phyloP scores from a whole-genome alignment of 78 protist genomes.

The Planoprotostelium fungivorum region DNA sequence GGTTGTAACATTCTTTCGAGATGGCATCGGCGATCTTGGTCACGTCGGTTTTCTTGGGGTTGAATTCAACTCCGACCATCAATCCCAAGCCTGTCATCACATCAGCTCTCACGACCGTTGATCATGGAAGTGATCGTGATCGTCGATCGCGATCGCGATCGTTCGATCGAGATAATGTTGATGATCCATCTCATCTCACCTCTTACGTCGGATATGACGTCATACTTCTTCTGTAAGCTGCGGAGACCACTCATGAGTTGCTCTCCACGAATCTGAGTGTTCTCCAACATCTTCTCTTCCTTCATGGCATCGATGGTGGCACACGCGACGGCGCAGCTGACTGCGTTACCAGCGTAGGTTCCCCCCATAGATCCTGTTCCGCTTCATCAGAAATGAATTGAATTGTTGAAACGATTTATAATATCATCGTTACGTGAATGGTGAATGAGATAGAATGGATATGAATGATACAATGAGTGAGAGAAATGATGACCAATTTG shows the following conservation, averaged over 20 bases:
- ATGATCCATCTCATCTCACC: slow-evolving; percentile 15
- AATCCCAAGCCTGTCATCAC: slow-evolving; percentile 25
- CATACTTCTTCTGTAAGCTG: neutral
- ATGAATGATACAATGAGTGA: no score
- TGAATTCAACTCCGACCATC: slow-evolving; percentile 64
- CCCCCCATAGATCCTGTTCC: slow-evolving; percentile 52
- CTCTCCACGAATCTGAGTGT: slow-evolving; percentile 20
- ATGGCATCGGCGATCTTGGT: neutral
- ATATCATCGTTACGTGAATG: neutral
- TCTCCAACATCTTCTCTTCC: slow-evolving; percentile 56
- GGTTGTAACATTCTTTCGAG: neutral
- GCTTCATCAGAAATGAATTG: neutral
- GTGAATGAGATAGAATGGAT: no score
- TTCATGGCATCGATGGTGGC: slow-evolving; percentile 55
- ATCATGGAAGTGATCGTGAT: no score
- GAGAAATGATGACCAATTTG: no score
- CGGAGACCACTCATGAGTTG: slow-evolving; percentile 21
- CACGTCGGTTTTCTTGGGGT: neutral
- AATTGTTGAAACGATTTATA: neutral
- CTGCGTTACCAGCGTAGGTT: slow-evolving; percentile 74
- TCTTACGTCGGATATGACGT: slow-evolving; percentile 29
- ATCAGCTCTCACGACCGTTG: no score
- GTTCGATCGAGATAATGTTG: no score
- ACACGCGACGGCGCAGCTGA: slow-evolving; percentile 59
- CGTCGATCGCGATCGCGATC: no score